phyloP scores from a whole-genome alignment of 257 asterid genomes.

The Solanum paucissectum region DNA sequence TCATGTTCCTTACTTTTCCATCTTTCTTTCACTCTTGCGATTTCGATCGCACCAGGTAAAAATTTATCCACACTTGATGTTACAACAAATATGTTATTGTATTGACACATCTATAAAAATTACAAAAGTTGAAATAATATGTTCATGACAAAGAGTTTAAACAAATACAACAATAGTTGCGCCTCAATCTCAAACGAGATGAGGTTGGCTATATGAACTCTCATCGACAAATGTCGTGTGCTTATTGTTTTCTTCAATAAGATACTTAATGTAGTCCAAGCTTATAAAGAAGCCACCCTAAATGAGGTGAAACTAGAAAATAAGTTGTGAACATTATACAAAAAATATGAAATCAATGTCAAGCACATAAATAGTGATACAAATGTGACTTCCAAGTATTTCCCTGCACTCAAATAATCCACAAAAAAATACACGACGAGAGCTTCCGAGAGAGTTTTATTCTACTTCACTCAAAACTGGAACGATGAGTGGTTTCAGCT shows the following conservation, averaged over 20 bases:
- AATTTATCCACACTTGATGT: neutral
- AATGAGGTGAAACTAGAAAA: neutral
- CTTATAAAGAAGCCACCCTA: neutral
- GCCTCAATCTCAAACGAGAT: neutral
- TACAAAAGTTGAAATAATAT: neutral
- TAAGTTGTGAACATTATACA: neutral
- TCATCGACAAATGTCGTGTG: neutral
- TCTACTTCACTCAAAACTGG: slow-evolving; percentile 73
- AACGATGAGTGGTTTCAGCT: slow-evolving; percentile 87
- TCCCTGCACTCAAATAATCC: slow-evolving; percentile 2
- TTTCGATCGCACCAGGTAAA: neutral
- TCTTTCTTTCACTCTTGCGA: neutral
- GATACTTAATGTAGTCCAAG: neutral
- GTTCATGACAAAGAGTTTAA: neutral
- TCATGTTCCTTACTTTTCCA: neutral
- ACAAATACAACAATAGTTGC: neutral
- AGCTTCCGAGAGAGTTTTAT: neutral
- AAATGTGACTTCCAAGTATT: slow-evolving; percentile 1
- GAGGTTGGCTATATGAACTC: neutral
- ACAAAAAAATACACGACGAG: neutral
- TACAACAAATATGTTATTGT: neutral
- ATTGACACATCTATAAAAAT: neutral
- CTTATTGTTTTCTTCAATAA: neutral
- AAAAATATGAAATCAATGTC: slow-evolving; percentile 3
- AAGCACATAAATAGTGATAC: slow-evolving; percentile 2